These are phyloP conservation scores for Volvox carteri DNA, from an alignment of 163 green algal species.

Conservation along the genomic window DNA sequence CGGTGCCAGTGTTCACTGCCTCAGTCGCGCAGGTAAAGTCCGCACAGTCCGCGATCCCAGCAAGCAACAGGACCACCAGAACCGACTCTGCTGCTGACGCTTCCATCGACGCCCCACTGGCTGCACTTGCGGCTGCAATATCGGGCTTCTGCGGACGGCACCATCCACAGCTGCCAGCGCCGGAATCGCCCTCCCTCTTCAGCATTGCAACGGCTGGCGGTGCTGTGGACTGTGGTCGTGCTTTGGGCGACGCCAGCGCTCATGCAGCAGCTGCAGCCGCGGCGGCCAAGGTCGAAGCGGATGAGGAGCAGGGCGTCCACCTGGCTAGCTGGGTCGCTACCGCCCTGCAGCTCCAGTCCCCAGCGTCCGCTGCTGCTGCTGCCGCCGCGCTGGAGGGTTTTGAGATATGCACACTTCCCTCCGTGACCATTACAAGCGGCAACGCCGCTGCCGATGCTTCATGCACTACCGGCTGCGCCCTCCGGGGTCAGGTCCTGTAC, in stretches of 20 bases:
- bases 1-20: neutral
- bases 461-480: too few species aligned
- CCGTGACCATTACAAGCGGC: neutral
- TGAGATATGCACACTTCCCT: neutral
- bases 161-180: neutral
- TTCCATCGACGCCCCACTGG: neutral
- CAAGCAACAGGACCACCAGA: too few species aligned
- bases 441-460: neutral
- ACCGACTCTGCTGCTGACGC: neutral
- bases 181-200: neutral
- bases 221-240: neutral
- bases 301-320: conserved; percentile 5
- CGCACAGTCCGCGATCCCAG: too few species aligned
- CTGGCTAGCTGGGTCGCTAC: neutral
- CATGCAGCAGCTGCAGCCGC: neutral
- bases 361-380: too few species aligned
- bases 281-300: neutral
- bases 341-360: neutral
- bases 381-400: conserved; percentile 12
- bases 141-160: neutral
- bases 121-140: neutral
- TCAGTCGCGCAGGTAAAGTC: neutral
- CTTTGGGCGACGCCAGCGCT: neutral
- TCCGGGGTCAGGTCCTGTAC: too few species aligned
- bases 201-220: neutral